These are phyloP conservation scores for Pythium phragmitis DNA, from an alignment of 352 stramenopile genomes.

Conservation along the genomic window DNA sequence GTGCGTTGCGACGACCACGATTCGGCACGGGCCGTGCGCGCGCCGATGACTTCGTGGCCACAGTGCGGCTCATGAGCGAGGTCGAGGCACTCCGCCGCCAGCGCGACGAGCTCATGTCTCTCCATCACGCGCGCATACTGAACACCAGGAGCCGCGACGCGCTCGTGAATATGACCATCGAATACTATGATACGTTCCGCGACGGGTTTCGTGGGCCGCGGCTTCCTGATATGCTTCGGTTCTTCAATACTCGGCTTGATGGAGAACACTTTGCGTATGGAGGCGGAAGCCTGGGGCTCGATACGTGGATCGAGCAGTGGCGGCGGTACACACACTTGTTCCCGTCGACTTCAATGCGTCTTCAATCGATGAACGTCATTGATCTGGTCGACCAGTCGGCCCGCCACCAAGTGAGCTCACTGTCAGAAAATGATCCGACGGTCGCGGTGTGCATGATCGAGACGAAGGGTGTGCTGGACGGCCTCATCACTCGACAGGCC, in stretches of 20 bases:
- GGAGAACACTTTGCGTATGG: slow-evolving; percentile 12
- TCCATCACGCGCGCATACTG: slow-evolving; percentile 7
- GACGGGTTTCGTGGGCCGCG: slow-evolving; percentile 4
- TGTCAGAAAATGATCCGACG: neutral
- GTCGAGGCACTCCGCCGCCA: slow-evolving; percentile 15
- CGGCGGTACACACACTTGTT: slow-evolving; percentile 17
- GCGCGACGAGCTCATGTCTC: slow-evolving; percentile 21
- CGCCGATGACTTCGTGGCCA: slow-evolving; percentile 6
- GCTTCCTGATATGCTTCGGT: slow-evolving; percentile 12
- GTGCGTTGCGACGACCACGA: neutral
- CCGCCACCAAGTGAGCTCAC: neutral
- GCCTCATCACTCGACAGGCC: slow-evolving; percentile 4
- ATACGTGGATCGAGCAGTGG: slow-evolving; percentile 22
- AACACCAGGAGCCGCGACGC: slow-evolving; percentile 6
- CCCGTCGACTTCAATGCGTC: slow-evolving; percentile 4
- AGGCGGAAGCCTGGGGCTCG: neutral
- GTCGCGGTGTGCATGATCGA: slow-evolving; percentile 11
- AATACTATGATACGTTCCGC: slow-evolving; percentile 19
- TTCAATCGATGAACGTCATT: neutral
- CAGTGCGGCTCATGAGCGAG: slow-evolving; percentile 12
- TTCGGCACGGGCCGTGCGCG: neutral
- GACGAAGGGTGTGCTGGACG: slow-evolving; percentile 6
- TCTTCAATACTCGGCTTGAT: slow-evolving; percentile 11
- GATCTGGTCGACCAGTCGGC: neutral
- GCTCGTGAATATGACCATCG: slow-evolving; percentile 11